These are phyloP conservation scores for Hondaea fermentalgiana DNA, from an alignment of 108 stramenopile genomes.

Conservation along the genomic window DNA sequence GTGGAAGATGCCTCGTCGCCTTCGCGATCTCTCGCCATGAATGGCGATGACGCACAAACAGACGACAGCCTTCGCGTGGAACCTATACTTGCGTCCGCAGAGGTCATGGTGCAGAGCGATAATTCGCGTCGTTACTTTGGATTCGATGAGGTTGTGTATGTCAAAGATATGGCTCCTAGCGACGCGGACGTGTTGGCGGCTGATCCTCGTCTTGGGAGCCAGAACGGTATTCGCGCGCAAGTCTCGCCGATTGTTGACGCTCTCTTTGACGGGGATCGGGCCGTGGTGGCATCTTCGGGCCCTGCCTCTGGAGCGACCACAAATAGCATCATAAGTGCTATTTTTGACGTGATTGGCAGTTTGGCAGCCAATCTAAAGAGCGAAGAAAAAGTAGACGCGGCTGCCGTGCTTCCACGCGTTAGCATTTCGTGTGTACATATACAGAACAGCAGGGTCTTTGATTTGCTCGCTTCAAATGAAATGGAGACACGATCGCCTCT, in stretches of 20 bases:
- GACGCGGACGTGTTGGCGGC: neutral
- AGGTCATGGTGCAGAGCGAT: neutral
- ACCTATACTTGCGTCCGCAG: neutral
- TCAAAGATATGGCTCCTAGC: neutral
- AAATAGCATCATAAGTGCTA: neutral
- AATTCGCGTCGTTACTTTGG: neutral
- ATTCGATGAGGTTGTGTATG: neutral
- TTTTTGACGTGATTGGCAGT: neutral
- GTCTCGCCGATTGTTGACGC: neutral
- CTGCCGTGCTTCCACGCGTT: neutral
- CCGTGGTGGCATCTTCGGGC: neutral
- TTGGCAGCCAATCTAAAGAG: neutral
- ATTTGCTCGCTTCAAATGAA: neutral
- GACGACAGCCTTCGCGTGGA: neutral
- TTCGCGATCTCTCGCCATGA: neutral
- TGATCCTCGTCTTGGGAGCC: neutral
- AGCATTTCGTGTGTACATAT: neutral
- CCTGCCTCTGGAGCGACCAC: neutral
- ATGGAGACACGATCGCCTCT: neutral
- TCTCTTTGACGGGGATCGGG: constrained; percentile 5
- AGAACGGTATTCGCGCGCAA: neutral
- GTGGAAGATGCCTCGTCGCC: neutral
- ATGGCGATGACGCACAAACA: neutral
- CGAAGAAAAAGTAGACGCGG: neutral
- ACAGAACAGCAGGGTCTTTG: neutral